Evolutionary conservation across 495 filamentous ascomycete genomes (phyloP), one percentile per base, ranked within the genome.

Genomic region (Aspergillus saccharolyticus): DNA sequence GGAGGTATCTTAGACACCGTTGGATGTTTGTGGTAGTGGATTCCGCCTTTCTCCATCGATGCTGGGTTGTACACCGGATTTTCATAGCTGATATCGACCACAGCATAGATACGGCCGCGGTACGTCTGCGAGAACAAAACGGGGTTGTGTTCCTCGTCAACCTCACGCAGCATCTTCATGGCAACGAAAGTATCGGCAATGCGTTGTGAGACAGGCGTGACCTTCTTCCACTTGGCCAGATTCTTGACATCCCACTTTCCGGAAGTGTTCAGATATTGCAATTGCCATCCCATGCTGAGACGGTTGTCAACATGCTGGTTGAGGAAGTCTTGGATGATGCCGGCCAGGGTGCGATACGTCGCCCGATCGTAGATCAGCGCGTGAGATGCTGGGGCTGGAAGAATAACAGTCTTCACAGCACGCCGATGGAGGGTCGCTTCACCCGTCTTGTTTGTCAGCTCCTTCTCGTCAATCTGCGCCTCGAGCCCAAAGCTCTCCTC

Each of bases 171-270:
- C 52, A 90, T 95, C 72, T 96, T 96, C 74, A 96, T 85, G 4
- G 89, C 90, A 2, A 86, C 82, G 68, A 96, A 96, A 16, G 88
- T 77, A 25, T 85, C 83, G 14, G 70, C 77, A 47, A 97, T 93
- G 6, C 86, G 84, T 20, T 80, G 78, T 1, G 90, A 94, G 19
- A 96, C 89, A 1, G 91, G 86, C 9, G 73, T 69, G 0, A 95
- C 87, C 25, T 83, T 81, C 61, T 88, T 79, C 93, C 93, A 97
- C 63, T 97, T 97, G 55, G 79, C 85, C 14, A 96, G 83, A 69
- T 97, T 97, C 76, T 97, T 97, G 56, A 97, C 89, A 67, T 96
- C 92, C 93, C 93, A 97, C 74, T 97, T 97, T 14, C 92, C 91
- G 54, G 89, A 89, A 3, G 85, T 89, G 42, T 86, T 87, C 21